Evolutionary conservation across 805 yeast genomes (phyloP), one percentile per base, ranked within the genome.

Genomic region (Naumovozyma dairenensis): DNA sequence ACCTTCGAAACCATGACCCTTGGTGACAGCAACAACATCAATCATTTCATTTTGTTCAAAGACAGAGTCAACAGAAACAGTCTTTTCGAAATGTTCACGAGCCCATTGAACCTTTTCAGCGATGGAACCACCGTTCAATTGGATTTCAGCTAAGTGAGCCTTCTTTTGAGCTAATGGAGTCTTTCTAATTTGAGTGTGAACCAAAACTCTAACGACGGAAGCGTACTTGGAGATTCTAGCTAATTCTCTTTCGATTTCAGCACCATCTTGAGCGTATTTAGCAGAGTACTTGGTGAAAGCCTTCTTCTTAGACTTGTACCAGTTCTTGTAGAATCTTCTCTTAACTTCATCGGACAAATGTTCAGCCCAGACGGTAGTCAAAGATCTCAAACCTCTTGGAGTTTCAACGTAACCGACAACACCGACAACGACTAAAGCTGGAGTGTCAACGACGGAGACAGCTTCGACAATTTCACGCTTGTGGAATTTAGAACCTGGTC

Each of bases 1-100:
- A 87, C 99, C 99, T 75, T 92, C 98, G 85, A 83, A 87, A 80
- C 99, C 99, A 79, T 92, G 96, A 92, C 99, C 99, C 80, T 83
- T 89, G 81, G 98, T 92, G 65, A 92, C 94, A 65, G 96, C 99
- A 63, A 92, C 81, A 62, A 84, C 97, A 62, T 92, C 99, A 59
- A 92, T 79, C 80, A 83, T 79, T 79, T 92, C 98, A 74, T 86
- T 83, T 76, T 92, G 94, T 78, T 89, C 98, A 67, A 92, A 81
- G 61, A 92, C 97, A 57, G 93, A 68, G 72, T 81, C 84, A 60
- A 92, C 94, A 49, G 92, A 70, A 59, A 92, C 93, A 64, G 96
- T 86, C 82, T 92, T 92, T 80, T 92, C 99, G 55, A 92, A 92
- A 79, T 89, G 96, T 72, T 84, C 94, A 71, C 74, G 78, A 63